Conservation (phyloP, 73 alveolate species). For the Tetrahymena malaccensis region DNA sequence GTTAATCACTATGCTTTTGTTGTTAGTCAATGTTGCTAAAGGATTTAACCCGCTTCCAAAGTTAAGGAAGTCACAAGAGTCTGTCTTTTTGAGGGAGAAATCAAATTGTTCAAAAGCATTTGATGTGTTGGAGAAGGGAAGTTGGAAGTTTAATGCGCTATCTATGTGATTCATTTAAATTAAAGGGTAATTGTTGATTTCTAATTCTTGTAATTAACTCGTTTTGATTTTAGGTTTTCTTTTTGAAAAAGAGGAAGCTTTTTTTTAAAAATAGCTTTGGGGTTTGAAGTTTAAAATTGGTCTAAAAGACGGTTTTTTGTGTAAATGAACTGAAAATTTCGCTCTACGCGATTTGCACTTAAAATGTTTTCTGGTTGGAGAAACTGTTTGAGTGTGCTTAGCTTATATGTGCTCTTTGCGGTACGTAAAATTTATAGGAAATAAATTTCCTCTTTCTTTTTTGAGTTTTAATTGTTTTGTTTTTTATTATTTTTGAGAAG, state of each 20-base stretch:
- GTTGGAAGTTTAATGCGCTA: not conserved
- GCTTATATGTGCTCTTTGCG: not conserved
- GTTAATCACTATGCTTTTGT: not conserved
- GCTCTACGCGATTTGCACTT: constrained; percentile 1
- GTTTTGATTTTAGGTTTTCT: not conserved
- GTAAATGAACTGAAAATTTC: not conserved
- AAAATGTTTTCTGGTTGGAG: not conserved
- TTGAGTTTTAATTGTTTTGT: not conserved
- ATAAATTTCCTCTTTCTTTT: not conserved
- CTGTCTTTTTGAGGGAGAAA: not conserved
- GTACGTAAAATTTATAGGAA: not conserved
- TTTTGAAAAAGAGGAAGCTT: not conserved
- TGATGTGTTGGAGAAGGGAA: not conserved
- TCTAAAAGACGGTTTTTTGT: not conserved
- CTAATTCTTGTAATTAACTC: not conserved
- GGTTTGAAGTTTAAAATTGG: not conserved
- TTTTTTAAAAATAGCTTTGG: not conserved
- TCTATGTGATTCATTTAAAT: not conserved
- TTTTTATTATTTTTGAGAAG: not conserved
- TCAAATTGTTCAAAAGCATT: not conserved
- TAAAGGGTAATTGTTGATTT: not conserved
- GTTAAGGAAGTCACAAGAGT: not conserved
- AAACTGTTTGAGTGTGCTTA: not conserved
- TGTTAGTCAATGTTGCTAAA: not conserved
- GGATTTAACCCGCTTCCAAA: not conserved